phyloP scores from a whole-genome alignment of 768 basidiomycete genomes.

The Rhodocollybia butyracea region DNA sequence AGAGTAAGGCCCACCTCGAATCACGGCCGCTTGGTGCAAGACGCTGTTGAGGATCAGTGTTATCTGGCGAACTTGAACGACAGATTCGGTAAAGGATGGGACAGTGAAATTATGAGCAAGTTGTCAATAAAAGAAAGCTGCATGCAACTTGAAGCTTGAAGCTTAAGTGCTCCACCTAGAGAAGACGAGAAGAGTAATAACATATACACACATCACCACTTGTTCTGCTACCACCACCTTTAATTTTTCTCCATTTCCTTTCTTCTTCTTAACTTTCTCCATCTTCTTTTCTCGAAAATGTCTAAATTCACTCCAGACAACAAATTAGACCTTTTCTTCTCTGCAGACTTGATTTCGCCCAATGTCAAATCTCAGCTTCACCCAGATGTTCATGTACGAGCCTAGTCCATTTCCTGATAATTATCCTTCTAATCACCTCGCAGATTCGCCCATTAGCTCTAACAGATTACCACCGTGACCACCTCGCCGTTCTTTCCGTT shows the following conservation, averaged over 20 bases:
- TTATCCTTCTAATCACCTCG: neutral
- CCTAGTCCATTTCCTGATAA: neutral
- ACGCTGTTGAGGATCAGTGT: no score
- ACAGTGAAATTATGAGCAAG: no score
- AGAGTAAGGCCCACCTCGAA: no score
- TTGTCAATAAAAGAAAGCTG: no score
- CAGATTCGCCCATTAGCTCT: conserved; percentile 90
- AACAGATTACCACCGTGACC: conserved; percentile 78
- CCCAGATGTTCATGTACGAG: conserved; percentile 62
- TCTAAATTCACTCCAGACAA: conserved; percentile 53
- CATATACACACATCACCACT: neutral
- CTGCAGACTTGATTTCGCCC: conserved; percentile 63
- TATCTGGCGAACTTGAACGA: no score
- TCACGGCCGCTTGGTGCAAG: no score
- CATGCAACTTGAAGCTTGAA: no score
- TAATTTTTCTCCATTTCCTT: neutral
- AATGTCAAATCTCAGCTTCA: conserved; percentile 61
- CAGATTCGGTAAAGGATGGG: no score
- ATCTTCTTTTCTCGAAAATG: neutral
- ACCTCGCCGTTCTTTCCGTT: conserved; percentile 78
- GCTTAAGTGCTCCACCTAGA: no score
- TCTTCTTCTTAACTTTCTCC: neutral
- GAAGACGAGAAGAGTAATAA: no score
- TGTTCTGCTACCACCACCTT: neutral
- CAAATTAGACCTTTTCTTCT: conserved; percentile 75